Conservation (phyloP, 441 rosid species). For the Pelargonium myrrhifolium region DNA sequence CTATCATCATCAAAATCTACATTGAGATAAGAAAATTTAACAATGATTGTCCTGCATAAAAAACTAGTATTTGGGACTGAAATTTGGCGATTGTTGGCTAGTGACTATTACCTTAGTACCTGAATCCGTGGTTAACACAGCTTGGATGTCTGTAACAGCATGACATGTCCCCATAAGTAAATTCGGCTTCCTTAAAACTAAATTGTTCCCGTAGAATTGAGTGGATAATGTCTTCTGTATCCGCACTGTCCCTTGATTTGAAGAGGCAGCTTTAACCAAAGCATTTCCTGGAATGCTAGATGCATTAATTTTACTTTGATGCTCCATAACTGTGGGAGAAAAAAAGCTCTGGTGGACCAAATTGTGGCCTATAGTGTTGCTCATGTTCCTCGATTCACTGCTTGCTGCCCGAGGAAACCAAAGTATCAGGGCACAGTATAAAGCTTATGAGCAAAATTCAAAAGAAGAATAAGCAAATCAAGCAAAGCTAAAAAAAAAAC, state of each 20-base stretch:
- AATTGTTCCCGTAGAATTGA: slow-evolving; percentile 38
- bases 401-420: slow-evolving; percentile 34
- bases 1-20: not conserved
- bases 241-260: slow-evolving; percentile 29
- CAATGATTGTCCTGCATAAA: too few relatives aligned
- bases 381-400: slow-evolving; percentile 53
- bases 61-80: not conserved
- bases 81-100: slow-evolving; percentile 4
- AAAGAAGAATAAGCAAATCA: slow-evolving; percentile 6
- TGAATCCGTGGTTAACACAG: slow-evolving; percentile 68
- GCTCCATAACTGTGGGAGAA: slow-evolving; percentile 43
- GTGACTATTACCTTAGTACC: slow-evolving; percentile 51
- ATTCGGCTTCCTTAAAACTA: slow-evolving; percentile 30
- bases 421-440: slow-evolving; percentile 20
- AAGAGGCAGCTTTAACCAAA: slow-evolving; percentile 32
- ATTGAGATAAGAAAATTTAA: slow-evolving; percentile 11
- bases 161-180: slow-evolving; percentile 28
- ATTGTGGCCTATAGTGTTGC: slow-evolving; percentile 45
- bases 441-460: not conserved
- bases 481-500: not conserved
- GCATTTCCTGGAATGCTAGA: slow-evolving; percentile 44
- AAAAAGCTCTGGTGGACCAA: slow-evolving; percentile 49
- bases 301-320: slow-evolving; percentile 46
- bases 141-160: slow-evolving; percentile 30
- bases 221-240: slow-evolving; percentile 33